These are phyloP conservation scores for Suillus alpinus DNA, from an alignment of 768 basidiomycete species.

Conservation along the genomic window DNA sequence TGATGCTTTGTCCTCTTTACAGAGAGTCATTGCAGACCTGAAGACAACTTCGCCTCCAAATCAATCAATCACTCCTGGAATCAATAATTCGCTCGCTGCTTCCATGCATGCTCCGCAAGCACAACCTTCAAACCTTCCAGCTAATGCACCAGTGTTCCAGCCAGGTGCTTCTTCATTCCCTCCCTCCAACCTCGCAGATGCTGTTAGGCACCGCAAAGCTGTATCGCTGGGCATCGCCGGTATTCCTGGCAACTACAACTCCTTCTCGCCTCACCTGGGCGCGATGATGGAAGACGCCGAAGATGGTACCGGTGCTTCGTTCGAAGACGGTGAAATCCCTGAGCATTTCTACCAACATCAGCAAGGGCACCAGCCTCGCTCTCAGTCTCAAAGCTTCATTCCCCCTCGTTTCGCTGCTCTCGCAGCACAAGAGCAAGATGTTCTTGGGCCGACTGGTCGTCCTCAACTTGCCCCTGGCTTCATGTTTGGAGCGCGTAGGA, in stretches of 20 bases:
- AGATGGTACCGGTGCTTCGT: conserved; percentile 48
- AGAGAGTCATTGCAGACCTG: conserved; percentile 91
- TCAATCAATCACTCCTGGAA: conserved; percentile 35
- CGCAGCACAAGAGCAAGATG: conserved; percentile 64
- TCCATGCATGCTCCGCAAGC: conserved; percentile 49
- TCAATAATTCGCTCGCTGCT: conserved; percentile 36
- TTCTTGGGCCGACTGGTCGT: conserved; percentile 70
- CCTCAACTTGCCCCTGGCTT: conserved; percentile 91
- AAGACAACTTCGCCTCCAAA: conserved; percentile 77
- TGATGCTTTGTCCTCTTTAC: conserved; percentile 82
- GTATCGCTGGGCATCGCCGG: conserved; percentile 64
- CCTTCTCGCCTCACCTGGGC: conserved; percentile 77
- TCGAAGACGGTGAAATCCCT: conserved; percentile 79
- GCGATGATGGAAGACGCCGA: conserved; percentile 83
- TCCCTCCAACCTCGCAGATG: conserved; percentile 38
- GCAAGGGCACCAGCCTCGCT: conserved; percentile 62
- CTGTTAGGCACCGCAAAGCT: conserved; percentile 79
- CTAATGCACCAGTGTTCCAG: conserved; percentile 73
- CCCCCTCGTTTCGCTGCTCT: conserved; percentile 86
- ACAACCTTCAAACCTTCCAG: conserved; percentile 49
- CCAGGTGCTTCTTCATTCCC: conserved; percentile 62
- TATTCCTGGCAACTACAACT: conserved; percentile 60
- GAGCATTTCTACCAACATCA: conserved; percentile 50
- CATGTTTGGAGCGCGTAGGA: conserved; percentile 74
- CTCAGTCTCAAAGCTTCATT: conserved; percentile 81